Base-by-base conservation (phyloP, 371 early-diverging fungal species). In the Apophysomyces ossiformis region DNA sequence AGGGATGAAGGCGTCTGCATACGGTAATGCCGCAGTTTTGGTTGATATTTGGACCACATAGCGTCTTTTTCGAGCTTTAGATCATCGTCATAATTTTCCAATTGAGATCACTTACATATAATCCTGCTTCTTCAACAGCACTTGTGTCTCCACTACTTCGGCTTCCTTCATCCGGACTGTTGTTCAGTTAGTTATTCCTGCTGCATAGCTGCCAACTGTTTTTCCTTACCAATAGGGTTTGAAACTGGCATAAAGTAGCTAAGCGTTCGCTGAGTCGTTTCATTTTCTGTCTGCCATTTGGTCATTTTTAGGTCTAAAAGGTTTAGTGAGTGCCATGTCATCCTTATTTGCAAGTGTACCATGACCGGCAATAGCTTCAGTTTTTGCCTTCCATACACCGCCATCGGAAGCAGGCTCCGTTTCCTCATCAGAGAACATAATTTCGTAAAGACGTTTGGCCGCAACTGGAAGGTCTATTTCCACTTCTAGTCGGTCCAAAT, bases 1-100 rank as follows among this genome's bases (percentile, higher is more conserved):
- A 16, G 88, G 88, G 7, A 85, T 74, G 65, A 87, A 87, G 0
- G 86, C 85, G 65, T 87, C 88, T 18, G 85, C 84, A 70, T 85
- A 87, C 8, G 88, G 88, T 60, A 87, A 56, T 41, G 82, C 75
- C 8, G 79, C 79, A 7, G 81, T 74, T 43, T 85, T 69, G 67
- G 86, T 76, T n/a, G 75, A 68, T 61, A 80, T 73, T 65, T 82
- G 62, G 44, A 83, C 75, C 50, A 75, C 74, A 63, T 83, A 83
- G 15, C 76, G 63, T 38, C 74, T 84, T 50, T n/a, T n/a, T 8
- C 13, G 41, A 13, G 1, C 41, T 41, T 41, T 41, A 69, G 26
- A 67, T 45, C 4, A 66, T 47, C 15, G 37, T 32, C 54, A 57
- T 37, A 43, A 38, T 16, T 38, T 63, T 18, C n/a, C 21, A 43